These are phyloP conservation scores for Thelonectria discophora DNA, from an alignment of 2,329 filamentous ascomycete species.

Conservation along the genomic window DNA sequence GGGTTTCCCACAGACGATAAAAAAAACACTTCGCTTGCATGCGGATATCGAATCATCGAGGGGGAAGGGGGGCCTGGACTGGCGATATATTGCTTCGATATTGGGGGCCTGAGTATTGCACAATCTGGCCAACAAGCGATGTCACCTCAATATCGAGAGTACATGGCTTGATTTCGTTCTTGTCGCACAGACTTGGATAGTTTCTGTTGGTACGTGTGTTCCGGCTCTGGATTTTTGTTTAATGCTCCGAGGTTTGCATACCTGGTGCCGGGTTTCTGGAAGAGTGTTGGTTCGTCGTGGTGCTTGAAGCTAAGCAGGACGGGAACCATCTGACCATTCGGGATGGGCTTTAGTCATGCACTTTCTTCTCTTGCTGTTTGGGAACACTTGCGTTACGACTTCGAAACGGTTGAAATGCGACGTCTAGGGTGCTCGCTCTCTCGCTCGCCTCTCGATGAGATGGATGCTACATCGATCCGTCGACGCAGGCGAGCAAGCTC, in stretches of 20 bases:
- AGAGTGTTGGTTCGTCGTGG: not conserved
- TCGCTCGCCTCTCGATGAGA: not conserved
- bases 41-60: not conserved
- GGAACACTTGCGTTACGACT: not conserved
- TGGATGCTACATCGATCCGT: not conserved
- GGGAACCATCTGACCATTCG: not conserved
- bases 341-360: not conserved
- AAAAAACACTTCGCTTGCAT: not conserved
- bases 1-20: not conserved
- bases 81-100: conserved; percentile 6
- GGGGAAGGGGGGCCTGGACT: not conserved
- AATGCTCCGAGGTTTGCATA: conserved; percentile 2
- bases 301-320: not conserved
- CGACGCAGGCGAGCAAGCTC: not conserved
- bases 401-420: not conserved
- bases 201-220: not conserved
- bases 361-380: not conserved
- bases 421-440: not conserved
- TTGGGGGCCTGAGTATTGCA: not conserved
- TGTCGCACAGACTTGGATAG: not conserved
- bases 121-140: not conserved
- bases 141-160: not conserved
- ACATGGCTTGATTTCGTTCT: too few species aligned
- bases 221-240: not conserved
- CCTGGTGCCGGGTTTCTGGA: not conserved